Evolutionary conservation across 768 basidiomycete species (phyloP), one percentile per base, ranked within the genome.

Genomic region (Leccinum rimulosum): DNA sequence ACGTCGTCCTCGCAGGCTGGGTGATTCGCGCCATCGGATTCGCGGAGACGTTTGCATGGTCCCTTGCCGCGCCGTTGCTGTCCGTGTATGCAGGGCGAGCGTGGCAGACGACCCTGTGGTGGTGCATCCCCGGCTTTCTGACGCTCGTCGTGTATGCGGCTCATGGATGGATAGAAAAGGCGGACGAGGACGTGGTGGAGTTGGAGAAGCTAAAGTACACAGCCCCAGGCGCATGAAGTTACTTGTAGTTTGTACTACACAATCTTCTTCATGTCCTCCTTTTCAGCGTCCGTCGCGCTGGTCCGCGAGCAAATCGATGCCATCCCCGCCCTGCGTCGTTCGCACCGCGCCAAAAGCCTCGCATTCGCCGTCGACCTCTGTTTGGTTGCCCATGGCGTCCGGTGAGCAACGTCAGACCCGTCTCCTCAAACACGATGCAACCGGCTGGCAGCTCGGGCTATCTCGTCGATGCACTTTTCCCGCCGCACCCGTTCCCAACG

Each of bases 31-130:
- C 75, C n/a, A 72, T 70, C 53, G 68, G 67, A 25, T 73, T 67
- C 58, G 27, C 58, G 8, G 64, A 70, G 49, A 71, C 70, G 2
- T 77, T 80, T 55, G 62, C 64, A 2, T 66, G 79, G 59, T 79
- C 83, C 4, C 75, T 78, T 25, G 75, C 85, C 7, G 75, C 80
- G 2, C 84, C 84, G 3, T 69, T 78, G 0, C 61, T 85, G 33
- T 81, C 79, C 10, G 50, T 85, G 36, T 79, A 84, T 54, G 71
- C 79, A 7, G 73, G 72, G 6, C 76, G 76, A 51, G 69, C 79
- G 11, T 86, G 84, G 83, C 82, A 83, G 62, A 80, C 78, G 3
- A 77, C 77, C 7, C 64, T 68, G 19, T 86, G 84, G 84, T 85
- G 83, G 81, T 76, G 75, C 50, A 61, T 79, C 22, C 79, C 83